Evolutionary conservation across 164 flowering plant genomes (phyloP), one percentile per base, ranked within the genome.

Genomic region (Magnolia officinalis): DNA sequence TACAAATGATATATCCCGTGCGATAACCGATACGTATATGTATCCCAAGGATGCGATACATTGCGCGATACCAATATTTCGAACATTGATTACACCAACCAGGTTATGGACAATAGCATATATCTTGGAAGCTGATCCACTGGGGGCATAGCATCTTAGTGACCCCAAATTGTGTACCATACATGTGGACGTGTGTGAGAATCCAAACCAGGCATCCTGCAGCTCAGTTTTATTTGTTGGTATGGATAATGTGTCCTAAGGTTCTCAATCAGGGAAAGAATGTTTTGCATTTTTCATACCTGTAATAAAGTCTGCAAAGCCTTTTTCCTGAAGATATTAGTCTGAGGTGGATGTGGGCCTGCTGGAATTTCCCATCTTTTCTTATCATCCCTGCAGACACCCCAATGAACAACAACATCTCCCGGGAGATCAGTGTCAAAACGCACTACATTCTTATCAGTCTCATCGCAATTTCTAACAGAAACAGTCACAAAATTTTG

Each of bases 391-490:
- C 87, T 87, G 84, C 91, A 91, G 70, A 90, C 89, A 77, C 98
- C 98, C 99, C 99, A 96, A 81, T 96, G 99, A 81, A 94, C 82
- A 78, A 92, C 75, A 74, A 94, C 89, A 86, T 90, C 85, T 81
- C 92, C 97, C 72, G 92, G 88, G 72, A 91, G 75, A 89, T 94
- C 98, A 31, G 97, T 92, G 73, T 96, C 97, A 26, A 96, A 65
- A 77, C 75, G 78, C 73, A 92, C 75, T 78, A 90, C 79, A 82
- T 81, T 82, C 72, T 86, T 91, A 55, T 84, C 81, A 59, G 82
- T 86, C 81, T 90, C 85, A 2, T 82, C 80, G 80, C 89, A 85
- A 67, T 87, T 87, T 50, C 72, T 86, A 45, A 90, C 93, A 81
- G 91, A 84, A 75, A 92, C 88, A 67, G 63, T 82, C 63, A 92